phyloP scores from a whole-genome alignment of 305 asterid genomes.

The Rubia peregrina region DNA sequence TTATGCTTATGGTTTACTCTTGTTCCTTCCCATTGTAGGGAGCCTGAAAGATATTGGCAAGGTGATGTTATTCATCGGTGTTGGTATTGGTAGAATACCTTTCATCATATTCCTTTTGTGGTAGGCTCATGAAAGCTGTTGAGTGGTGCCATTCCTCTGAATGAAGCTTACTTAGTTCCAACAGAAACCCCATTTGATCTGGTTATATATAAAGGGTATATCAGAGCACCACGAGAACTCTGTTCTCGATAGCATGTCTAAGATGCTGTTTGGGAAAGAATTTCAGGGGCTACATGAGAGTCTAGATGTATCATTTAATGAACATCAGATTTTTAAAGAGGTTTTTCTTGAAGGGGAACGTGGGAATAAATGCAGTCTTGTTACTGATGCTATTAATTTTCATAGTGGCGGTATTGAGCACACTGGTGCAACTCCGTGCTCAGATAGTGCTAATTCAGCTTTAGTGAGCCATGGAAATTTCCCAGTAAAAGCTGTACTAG shows the following conservation, averaged over 20 bases:
- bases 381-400: conserved; percentile 33
- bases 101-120: background rate
- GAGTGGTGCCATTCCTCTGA: background rate
- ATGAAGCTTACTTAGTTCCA: background rate
- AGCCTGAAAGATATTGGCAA: background rate
- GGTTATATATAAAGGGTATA: conserved; percentile 7
- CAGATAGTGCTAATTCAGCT: conserved; percentile 49
- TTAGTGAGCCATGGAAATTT: conserved; percentile 32
- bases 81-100: conserved; percentile 5
- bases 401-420: conserved; percentile 32
- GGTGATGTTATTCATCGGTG: background rate
- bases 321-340: conserved; percentile 50
- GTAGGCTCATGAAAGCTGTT: conserved; percentile 1
- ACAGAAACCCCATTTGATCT: background rate
- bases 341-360: conserved; percentile 47
- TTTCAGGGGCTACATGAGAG: conserved; percentile 49
- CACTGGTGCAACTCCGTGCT: conserved; percentile 34
- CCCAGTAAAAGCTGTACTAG: conserved; percentile 27
- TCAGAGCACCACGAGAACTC: background rate
- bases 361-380: conserved; percentile 34
- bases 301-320: conserved; percentile 59
- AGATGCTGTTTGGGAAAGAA: conserved; percentile 44
- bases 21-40: conserved; percentile 15
- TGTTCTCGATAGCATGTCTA: conserved; percentile 22
- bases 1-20: background rate